These are phyloP conservation scores for Viola pubescens DNA, from an alignment of 441 rosid genomes.

Conservation along the genomic window DNA sequence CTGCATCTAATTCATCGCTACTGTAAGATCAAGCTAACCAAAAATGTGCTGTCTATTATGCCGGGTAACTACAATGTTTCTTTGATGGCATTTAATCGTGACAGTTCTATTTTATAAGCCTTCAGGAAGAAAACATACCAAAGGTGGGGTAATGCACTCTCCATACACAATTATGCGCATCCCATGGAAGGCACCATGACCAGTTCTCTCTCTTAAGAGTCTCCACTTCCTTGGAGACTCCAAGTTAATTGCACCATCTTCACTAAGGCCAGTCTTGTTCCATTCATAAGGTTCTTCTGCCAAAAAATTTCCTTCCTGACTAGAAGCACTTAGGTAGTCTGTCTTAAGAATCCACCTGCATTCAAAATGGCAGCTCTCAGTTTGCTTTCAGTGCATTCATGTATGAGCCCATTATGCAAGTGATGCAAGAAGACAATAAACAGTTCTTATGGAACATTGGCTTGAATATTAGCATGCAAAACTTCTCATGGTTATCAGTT, in stretches of 20 bases:
- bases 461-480: background rate
- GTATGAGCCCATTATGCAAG: too few species aligned
- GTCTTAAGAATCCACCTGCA: conserved; percentile 82
- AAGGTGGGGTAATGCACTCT: conserved; percentile 76
- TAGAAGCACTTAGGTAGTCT: conserved; percentile 66
- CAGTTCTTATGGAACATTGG: background rate
- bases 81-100: too few species aligned
- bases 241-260: conserved; percentile 73
- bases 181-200: conserved; percentile 89
- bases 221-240: conserved; percentile 96
- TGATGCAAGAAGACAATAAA: too few species aligned
- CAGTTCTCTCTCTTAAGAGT: conserved; percentile 64
- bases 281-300: conserved; percentile 78
- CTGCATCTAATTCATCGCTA: too few species aligned
- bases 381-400: background rate
- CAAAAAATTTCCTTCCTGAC: conserved; percentile 62
- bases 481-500: background rate
- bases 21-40: too few species aligned
- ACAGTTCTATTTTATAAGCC: too few species aligned
- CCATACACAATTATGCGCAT: conserved; percentile 75
- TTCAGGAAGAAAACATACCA: conserved; percentile 46
- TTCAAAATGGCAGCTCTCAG: conserved; percentile 2
- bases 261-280: conserved; percentile 61
- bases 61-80: too few species aligned
- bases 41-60: too few species aligned